Conservation (phyloP, 352 stramenopile genomes). For the Pythium aristosporum region DNA sequence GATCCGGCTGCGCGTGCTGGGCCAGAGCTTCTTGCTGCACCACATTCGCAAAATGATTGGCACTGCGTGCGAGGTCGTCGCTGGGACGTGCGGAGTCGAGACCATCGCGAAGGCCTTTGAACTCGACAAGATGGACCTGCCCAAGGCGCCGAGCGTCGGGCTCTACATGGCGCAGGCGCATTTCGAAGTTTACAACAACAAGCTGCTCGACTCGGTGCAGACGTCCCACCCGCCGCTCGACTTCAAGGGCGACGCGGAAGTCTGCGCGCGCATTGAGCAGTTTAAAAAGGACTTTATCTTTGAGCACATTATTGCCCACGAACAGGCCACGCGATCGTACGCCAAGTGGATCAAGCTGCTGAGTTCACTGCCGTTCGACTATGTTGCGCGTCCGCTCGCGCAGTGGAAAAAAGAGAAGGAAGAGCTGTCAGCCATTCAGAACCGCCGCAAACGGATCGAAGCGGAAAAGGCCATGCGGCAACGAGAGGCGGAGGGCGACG, state of each 20-base stretch:
- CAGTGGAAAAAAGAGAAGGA: slow-evolving; percentile 83
- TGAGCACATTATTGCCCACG: slow-evolving; percentile 81
- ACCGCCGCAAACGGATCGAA: slow-evolving; percentile 24
- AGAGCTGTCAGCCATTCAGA: slow-evolving; percentile 32
- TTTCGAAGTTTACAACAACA: slow-evolving; percentile 87
- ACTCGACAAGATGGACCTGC: slow-evolving; percentile 84
- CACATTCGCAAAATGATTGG: slow-evolving; percentile 99
- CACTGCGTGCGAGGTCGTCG: slow-evolving; percentile 71
- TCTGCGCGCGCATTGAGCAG: slow-evolving; percentile 55
- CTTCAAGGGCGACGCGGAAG: slow-evolving; percentile 46
- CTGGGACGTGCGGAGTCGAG: slow-evolving; percentile 43
- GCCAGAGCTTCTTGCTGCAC: slow-evolving; percentile 97
- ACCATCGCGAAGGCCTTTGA: slow-evolving; percentile 63
- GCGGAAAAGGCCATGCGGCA: slow-evolving; percentile 28
- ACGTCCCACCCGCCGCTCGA: slow-evolving; percentile 65
- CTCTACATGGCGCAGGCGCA: slow-evolving; percentile 84
- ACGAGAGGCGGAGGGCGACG: slow-evolving; percentile 10
- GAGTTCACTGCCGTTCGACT: slow-evolving; percentile 68
- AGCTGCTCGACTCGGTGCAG: slow-evolving; percentile 67
- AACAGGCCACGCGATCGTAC: slow-evolving; percentile 72
- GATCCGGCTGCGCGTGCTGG: slow-evolving; percentile 93
- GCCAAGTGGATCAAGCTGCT: slow-evolving; percentile 79
- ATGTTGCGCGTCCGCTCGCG: slow-evolving; percentile 50
- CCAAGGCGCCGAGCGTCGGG: slow-evolving; percentile 84
- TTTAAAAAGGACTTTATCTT: slow-evolving; percentile 85